phyloP scores from a whole-genome alignment of 2,329 filamentous ascomycete genomes.

The Aspergillus neoniger region DNA sequence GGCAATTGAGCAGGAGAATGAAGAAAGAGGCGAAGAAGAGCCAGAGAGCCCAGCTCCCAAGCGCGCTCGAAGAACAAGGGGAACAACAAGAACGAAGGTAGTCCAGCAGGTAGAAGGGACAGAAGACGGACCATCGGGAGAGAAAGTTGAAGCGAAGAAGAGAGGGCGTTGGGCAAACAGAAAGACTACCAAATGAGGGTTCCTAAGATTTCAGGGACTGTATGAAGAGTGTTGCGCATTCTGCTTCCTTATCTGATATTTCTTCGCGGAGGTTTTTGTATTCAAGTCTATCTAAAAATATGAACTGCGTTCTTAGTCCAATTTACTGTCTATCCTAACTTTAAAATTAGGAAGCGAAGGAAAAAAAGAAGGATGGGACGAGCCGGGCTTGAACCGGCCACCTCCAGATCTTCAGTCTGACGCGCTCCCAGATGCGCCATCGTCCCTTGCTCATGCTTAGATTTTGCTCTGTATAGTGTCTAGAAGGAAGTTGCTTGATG shows the following conservation, averaged over 20 bases:
- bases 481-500: no score
- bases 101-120: not conserved
- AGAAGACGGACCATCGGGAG: not conserved
- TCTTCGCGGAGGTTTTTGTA: no score
- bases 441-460: not conserved
- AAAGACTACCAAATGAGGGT: not conserved
- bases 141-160: not conserved
- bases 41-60: not conserved
- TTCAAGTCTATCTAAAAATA: no score
- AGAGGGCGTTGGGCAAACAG: not conserved
- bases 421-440: slow-evolving; percentile 10
- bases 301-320: no score
- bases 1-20: not conserved
- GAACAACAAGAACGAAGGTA: slow-evolving; percentile 3
- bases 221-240: no score
- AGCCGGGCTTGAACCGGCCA: slow-evolving; percentile 10
- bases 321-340: no score
- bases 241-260: no score
- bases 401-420: slow-evolving; percentile 10
- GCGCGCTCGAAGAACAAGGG: not conserved
- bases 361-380: not conserved
- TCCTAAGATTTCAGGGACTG: no score
- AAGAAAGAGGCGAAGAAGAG: not conserved
- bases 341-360: no score
- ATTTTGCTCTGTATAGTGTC: no score